These are phyloP conservation scores for Saccharomycopsis sp. DNA, from an alignment of 805 yeast species.

Conservation along the genomic window DNA sequence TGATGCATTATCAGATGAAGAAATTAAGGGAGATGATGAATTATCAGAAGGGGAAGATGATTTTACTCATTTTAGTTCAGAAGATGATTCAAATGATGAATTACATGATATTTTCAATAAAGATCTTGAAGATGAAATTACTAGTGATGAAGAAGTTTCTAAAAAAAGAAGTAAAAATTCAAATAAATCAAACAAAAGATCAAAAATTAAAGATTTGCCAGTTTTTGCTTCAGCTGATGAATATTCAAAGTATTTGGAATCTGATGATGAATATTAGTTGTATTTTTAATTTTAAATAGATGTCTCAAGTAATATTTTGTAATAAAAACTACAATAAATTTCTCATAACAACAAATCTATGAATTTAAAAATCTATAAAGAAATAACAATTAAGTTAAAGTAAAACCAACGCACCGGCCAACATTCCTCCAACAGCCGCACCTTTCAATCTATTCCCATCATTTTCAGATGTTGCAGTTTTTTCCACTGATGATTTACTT, in stretches of 20 bases:
- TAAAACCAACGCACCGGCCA: background rate
- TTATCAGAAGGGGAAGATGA: conserved; percentile 21
- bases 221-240: conserved; percentile 84
- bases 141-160: conserved; percentile 20
- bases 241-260: conserved; percentile 27
- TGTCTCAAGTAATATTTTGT: too few relatives aligned
- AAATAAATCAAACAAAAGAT: conserved; percentile 34
- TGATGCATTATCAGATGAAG: conserved; percentile 20
- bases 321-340: too few relatives aligned
- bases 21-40: conserved; percentile 21
- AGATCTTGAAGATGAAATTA: conserved; percentile 19
- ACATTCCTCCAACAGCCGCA: background rate
- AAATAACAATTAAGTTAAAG: too few relatives aligned
- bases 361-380: too few relatives aligned
- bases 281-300: too few relatives aligned
- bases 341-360: too few relatives aligned
- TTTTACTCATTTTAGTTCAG: conserved; percentile 22
- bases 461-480: background rate
- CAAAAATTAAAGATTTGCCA: conserved; percentile 60
- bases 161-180: conserved; percentile 18
- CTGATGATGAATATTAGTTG: conserved; percentile 9
- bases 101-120: conserved; percentile 21
- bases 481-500: too few relatives aligned
- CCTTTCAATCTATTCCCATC: background rate
- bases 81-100: conserved; percentile 21